These are phyloP conservation scores for Colletotrichum sansevieriae DNA, from an alignment of 2,329 filamentous ascomycete genomes.

Conservation along the genomic window DNA sequence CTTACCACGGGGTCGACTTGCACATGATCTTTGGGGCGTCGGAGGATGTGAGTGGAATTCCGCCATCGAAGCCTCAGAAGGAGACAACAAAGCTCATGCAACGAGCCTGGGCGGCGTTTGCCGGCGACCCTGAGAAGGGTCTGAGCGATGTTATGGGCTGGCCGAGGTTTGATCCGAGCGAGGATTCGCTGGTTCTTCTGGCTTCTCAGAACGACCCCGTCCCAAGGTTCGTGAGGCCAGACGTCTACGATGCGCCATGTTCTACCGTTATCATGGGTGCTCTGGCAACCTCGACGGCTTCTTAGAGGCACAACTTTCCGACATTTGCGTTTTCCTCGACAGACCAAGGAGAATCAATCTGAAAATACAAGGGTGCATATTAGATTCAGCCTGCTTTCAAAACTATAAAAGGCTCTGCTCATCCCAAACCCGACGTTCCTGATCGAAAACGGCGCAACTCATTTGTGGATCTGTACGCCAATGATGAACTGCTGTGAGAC, in stretches of 20 bases:
- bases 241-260: conserved; percentile 45
- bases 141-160: conserved; percentile 51
- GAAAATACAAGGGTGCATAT: no score
- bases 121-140: conserved; percentile 52
- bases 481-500: no score
- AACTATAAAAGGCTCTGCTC: no score
- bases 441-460: no score
- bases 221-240: conserved; percentile 46
- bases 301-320: background rate
- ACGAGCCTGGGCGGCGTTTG: conserved; percentile 56
- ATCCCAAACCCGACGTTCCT: no score
- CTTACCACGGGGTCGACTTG: conserved; percentile 63
- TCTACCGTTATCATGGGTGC: conserved; percentile 45
- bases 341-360: no score
- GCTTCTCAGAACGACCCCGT: conserved; percentile 45
- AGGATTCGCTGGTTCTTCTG: conserved; percentile 46
- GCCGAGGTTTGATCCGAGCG: conserved; percentile 49
- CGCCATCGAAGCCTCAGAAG: conserved; percentile 48
- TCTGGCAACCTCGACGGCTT: conserved; percentile 31
- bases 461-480: no score
- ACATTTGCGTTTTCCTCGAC: no score
- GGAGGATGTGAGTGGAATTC: conserved; percentile 54
- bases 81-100: conserved; percentile 54
- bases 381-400: no score
- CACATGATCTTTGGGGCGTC: conserved; percentile 61